Evolutionary conservation across 495 filamentous ascomycete genomes (phyloP).

Genomic region (Neurospora discreta): DNA sequence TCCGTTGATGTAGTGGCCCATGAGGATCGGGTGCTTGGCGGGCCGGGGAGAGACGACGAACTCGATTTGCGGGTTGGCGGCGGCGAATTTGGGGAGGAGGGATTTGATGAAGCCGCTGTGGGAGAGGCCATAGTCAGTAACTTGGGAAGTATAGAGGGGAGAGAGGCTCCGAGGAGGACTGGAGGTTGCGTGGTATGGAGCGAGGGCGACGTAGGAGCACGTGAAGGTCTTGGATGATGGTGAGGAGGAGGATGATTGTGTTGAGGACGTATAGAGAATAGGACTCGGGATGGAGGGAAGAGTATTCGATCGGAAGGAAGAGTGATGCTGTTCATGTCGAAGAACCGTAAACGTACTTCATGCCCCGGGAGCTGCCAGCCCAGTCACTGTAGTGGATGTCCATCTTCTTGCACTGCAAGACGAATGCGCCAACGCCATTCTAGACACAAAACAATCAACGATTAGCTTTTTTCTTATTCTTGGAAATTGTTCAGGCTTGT

Average conservation of each 20-base stretch:
- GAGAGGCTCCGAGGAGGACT: neutral
- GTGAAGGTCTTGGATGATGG: neutral
- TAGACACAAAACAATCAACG: conserved; percentile 23
- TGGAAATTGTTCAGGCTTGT: neutral
- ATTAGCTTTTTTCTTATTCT: neutral
- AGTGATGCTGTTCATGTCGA: neutral
- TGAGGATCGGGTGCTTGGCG: conserved; percentile 73
- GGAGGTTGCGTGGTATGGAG: neutral
- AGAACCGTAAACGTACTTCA: conserved; percentile 56
- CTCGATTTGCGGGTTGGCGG: conserved; percentile 76
- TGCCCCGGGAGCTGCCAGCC: conserved; percentile 81
- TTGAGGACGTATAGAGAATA: neutral
- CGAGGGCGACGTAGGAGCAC: neutral
- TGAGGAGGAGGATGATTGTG: neutral
- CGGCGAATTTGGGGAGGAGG: conserved; percentile 63
- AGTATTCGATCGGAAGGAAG: neutral
- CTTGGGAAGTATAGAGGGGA: neutral
- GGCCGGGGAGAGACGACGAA: conserved; percentile 84
- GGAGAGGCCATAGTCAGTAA: neutral
- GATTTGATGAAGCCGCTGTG: conserved; percentile 68
- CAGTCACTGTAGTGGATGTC: conserved; percentile 96
- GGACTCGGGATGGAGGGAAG: neutral
- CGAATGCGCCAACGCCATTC: conserved; percentile 96
- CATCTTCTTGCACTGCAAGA: conserved; percentile 90
- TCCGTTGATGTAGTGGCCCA: conserved; percentile 84